A percentile compares a stretch with the other conserved stretches of the same genome.
Evolutionary conservation across 805 yeast genomes (phyloP).

Genomic region (Candida michaelii): DNA sequence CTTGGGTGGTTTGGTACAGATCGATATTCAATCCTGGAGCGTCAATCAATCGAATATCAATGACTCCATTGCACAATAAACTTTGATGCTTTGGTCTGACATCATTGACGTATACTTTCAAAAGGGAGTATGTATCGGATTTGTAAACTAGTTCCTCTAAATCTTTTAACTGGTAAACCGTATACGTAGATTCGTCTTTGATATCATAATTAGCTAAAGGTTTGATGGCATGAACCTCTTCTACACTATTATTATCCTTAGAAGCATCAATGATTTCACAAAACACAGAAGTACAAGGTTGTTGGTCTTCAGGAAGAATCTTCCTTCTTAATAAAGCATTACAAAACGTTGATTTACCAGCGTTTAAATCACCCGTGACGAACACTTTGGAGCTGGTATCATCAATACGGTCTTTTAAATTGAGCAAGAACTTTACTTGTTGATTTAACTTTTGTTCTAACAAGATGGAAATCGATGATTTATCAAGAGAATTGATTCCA

Average conservation of each 20-base stretch:
- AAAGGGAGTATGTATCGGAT: constrained; percentile 66
- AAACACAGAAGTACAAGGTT: constrained; percentile 95
- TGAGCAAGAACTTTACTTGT: constrained; percentile 63
- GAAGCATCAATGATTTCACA: constrained; percentile 89
- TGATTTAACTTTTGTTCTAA: constrained; percentile 66
- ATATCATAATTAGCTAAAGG: constrained; percentile 51
- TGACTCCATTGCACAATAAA: constrained; percentile 81
- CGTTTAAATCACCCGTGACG: constrained; percentile 94
- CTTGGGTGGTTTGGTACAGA: constrained; percentile 90
- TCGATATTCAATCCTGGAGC: constrained; percentile 97
- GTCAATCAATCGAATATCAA: constrained; percentile 89
- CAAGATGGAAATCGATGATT: constrained; percentile 64
- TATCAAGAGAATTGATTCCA: constrained; percentile 59
- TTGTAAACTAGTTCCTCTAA: constrained; percentile 71
- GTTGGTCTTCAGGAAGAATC: constrained; percentile 92
- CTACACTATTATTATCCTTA: constrained; percentile 63
- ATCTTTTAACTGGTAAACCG: constrained; percentile 50
- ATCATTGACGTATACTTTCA: constrained; percentile 83
- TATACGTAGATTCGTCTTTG: constrained; percentile 65
- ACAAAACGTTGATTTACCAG: constrained; percentile 96
- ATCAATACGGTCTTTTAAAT: constrained; percentile 79
- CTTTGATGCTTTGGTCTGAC: constrained; percentile 65
- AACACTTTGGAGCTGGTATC: constrained; percentile 92
- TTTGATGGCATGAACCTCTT: constrained; percentile 91
- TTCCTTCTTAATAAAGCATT: constrained; percentile 79